Evolutionary conservation across 2,329 filamentous ascomycete species (phyloP).

Genomic region (Canariomyces notabilis): DNA sequence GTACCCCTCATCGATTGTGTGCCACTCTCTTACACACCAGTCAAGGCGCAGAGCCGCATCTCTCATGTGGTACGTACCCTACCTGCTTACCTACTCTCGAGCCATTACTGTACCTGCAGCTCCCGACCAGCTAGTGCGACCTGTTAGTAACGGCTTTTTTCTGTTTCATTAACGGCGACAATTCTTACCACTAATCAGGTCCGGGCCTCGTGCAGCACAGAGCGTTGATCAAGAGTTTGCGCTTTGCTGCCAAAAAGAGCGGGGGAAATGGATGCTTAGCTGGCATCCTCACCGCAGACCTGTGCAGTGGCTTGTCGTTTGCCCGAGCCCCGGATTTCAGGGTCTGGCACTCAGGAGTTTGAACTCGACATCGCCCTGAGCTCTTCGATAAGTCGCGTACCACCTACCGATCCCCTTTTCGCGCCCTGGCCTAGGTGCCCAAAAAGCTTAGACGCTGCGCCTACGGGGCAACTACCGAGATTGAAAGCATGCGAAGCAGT

Average conservation of each 20-base stretch:
- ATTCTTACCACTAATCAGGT: too few species aligned
- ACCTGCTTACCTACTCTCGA: too few species aligned
- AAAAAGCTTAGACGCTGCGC: slow-evolving; percentile 9
- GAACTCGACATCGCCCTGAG: background rate
- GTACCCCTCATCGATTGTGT: too few species aligned
- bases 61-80: too few species aligned
- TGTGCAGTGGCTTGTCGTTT: background rate
- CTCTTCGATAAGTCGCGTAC: background rate
- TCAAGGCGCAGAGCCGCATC: too few species aligned
- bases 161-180: too few species aligned
- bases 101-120: too few species aligned
- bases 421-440: background rate
- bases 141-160: too few species aligned
- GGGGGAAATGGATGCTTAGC: too few species aligned
- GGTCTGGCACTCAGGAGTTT: background rate
- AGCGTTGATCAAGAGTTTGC: background rate
- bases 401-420: background rate
- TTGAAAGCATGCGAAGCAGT: too few species aligned
- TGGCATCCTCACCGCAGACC: background rate
- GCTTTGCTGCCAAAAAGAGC: background rate
- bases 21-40: too few species aligned
- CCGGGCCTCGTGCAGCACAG: background rate
- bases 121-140: too few species aligned
- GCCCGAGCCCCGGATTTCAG: background rate
- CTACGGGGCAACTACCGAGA: slow-evolving; percentile 3